These are phyloP conservation scores for Talaromyces sp. DNA, from an alignment of 2,329 filamentous ascomycete genomes.

Conservation along the genomic window DNA sequence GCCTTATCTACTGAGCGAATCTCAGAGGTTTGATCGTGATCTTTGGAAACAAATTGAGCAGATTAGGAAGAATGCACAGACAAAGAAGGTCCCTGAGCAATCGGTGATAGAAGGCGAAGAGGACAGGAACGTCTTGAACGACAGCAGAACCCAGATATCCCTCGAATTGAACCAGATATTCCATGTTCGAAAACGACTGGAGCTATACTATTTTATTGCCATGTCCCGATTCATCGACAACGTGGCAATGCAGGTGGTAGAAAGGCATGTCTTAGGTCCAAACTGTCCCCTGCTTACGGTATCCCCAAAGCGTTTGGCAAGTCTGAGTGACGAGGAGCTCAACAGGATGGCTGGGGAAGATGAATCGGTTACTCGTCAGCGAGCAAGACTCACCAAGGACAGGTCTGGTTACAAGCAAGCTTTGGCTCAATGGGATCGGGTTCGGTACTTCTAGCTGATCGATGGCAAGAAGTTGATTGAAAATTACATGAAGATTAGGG, in stretches of 20 bases:
- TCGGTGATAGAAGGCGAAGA: neutral
- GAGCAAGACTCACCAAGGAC: conserved; percentile 10
- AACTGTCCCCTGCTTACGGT: conserved; percentile 13
- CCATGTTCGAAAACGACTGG: conserved; percentile 3
- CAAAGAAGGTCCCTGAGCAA: neutral
- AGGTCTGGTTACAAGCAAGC: conserved; percentile 14
- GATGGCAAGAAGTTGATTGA: neutral
- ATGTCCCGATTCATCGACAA: conserved; percentile 17
- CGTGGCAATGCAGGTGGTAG: conserved; percentile 16
- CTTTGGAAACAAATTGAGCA: neutral
- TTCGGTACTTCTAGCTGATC: neutral
- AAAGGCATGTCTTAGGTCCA: conserved; percentile 4
- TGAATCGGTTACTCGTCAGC: conserved; percentile 10
- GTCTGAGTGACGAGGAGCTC: conserved; percentile 14
- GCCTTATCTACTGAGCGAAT: neutral
- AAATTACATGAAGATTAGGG: neutral
- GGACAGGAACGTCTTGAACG: neutral
- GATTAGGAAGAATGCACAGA: neutral
- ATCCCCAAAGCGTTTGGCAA: conserved; percentile 4
- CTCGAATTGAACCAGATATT: conserved; percentile 15
- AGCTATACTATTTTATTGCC: conserved; percentile 15
- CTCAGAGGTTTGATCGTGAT: neutral
- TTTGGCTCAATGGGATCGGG: conserved; percentile 6
- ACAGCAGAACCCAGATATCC: neutral
- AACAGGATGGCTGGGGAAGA: conserved; percentile 18